Evolutionary conservation across 306 rosid genomes (phyloP), one percentile per base, ranked within the genome.

Genomic region (Cucurbita maxima): DNA sequence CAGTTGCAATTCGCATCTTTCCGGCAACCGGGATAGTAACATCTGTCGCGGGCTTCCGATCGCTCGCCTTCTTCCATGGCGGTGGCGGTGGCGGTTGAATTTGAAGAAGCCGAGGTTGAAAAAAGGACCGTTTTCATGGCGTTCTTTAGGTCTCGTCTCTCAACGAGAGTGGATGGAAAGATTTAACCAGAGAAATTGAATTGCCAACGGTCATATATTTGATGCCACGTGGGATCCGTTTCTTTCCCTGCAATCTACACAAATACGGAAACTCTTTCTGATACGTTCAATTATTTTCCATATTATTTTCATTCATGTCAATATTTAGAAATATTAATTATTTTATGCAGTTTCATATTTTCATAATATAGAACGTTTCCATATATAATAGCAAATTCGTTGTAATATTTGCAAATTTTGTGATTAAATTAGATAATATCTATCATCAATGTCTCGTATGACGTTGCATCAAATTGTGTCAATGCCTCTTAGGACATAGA

Each of bases 1-100:
- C 99, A 94, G 47, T 70, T 71, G 77, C 99, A 94, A 72, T 91
- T 89, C 1, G 91, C 92, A 41, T 91, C 85, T 81, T 91, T 94
- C 58, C 82, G 85, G 88, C 97, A 94, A 40, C 86, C 88, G 0
- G 96, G 96, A 78, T 77, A 94, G 87, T 94, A 94, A 77, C 84
- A 87, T 78, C 91, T 85, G 72, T 89, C 91, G 6, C 78, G 78
- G 41, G 19, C 62, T 73, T 86, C 85, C 1, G 85, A 76, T 10
- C 76, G 80, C 56, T 58, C 77, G 5, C 82, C 84, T 20, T 85
- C 89, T 22, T 85, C 85, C 71, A 8, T 55, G 72, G 64, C 38
- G 20, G 75, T 13, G 18, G 82, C 30, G 30, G 30, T 25, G 34
- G 34, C 34, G 34, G 34, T 30, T 3, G n/a, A n/a, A n/a, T n/a